A percentile compares a stretch with the other conserved stretches of the same genome.
Conservation (phyloP, 2,329 filamentous ascomycete species). For the Stachybotrys echinatus region DNA sequence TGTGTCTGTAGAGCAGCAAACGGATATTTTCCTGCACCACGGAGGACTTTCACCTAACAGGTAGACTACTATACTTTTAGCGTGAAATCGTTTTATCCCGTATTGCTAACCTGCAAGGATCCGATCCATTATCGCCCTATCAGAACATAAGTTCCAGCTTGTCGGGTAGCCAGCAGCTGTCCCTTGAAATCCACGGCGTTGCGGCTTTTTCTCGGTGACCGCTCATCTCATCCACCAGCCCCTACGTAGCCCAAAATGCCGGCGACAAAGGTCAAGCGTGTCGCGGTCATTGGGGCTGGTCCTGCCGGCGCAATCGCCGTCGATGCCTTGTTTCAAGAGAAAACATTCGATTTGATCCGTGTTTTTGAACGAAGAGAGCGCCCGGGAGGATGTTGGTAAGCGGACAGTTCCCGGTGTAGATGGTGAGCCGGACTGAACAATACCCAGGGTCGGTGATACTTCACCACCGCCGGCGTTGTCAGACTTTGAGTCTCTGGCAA, state of each 20-base stretch:
- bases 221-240: neutral
- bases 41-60: too few relatives aligned
- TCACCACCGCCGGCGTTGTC: constrained; percentile 32
- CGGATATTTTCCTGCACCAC: too few relatives aligned
- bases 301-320: constrained; percentile 56
- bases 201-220: too few relatives aligned
- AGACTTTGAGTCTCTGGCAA: constrained; percentile 39
- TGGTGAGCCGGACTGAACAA: neutral
- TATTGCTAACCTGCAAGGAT: too few relatives aligned
- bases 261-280: constrained; percentile 20
- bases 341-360: constrained; percentile 51
- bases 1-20: too few relatives aligned
- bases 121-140: too few relatives aligned
- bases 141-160: too few relatives aligned
- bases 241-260: constrained; percentile 4
- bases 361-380: constrained; percentile 58
- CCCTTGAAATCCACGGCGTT: too few relatives aligned
- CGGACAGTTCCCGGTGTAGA: neutral
- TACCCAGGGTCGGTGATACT: constrained; percentile 36
- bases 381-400: constrained; percentile 57
- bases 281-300: constrained; percentile 58
- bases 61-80: too few relatives aligned
- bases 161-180: too few relatives aligned
- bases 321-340: constrained; percentile 54
- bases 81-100: too few relatives aligned